phyloP scores from a whole-genome alignment of 768 basidiomycete species.

The Fomitopsis serialis region DNA sequence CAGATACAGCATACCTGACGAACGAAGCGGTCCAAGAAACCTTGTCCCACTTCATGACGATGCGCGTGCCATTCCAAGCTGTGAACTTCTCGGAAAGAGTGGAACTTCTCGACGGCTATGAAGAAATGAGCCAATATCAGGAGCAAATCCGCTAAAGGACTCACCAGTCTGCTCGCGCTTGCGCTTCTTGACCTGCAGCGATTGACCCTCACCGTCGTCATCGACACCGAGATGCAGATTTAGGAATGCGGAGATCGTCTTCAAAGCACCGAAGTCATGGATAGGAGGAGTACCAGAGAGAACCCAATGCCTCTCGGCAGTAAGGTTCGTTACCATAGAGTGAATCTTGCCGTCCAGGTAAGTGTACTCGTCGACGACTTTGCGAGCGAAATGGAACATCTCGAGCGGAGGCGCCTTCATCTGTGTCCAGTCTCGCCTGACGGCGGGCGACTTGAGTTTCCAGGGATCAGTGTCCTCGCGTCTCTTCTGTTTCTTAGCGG shows the following conservation, averaged over 20 bases:
- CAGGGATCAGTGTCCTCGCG: conserved; percentile 68
- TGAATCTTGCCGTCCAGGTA: conserved; percentile 81
- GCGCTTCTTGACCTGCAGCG: conserved; percentile 73
- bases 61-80: conserved; percentile 90
- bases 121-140: neutral
- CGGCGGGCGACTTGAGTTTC: conserved; percentile 59
- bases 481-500: conserved; percentile 53
- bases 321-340: conserved; percentile 69
- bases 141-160: conserved; percentile 17
- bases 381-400: conserved; percentile 87
- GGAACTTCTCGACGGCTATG: conserved; percentile 84
- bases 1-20: conserved; percentile 55
- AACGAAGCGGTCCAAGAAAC: conserved; percentile 76
- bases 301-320: conserved; percentile 84
- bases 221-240: conserved; percentile 89
- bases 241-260: conserved; percentile 86
- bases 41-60: conserved; percentile 77
- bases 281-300: conserved; percentile 96
- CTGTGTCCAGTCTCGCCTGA: conserved; percentile 68
- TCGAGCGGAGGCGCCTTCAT: conserved; percentile 84
- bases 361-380: conserved; percentile 93
- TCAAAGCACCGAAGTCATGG: conserved; percentile 83
- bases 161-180: conserved; percentile 79
- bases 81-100: conserved; percentile 93
- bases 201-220: conserved; percentile 72